Conservation (phyloP, 306 rosid genomes). For the Casuarina glauca region DNA sequence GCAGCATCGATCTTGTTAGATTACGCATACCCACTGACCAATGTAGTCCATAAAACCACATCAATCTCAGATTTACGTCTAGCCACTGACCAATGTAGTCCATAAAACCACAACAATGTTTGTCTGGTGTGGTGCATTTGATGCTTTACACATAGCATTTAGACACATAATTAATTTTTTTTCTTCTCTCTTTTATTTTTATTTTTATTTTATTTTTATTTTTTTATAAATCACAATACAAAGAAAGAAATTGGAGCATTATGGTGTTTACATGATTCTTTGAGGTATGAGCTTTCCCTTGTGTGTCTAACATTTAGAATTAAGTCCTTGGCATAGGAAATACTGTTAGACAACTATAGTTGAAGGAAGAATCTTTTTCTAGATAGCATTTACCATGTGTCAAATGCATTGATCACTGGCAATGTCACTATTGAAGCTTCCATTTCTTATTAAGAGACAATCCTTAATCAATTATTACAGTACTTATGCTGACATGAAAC, state of each 20-base stretch:
- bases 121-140: background rate
- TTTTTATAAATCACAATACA: background rate
- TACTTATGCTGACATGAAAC: background rate
- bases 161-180: background rate
- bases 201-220: too few species aligned
- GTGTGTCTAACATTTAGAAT: background rate
- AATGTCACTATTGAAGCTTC: background rate
- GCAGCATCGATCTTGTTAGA: constrained; percentile 20
- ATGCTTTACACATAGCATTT: background rate
- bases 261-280: background rate
- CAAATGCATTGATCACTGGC: background rate
- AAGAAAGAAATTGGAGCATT: background rate
- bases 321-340: background rate
- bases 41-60: constrained; percentile 29
- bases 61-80: constrained; percentile 7
- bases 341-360: background rate
- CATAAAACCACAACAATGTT: too few species aligned
- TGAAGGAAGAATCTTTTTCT: background rate
- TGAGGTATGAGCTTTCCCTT: background rate
- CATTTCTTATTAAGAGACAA: background rate
- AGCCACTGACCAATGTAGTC: too few species aligned
- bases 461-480: background rate
- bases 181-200: background rate
- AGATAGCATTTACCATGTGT: background rate
- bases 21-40: constrained; percentile 28